Percentiles rank a stretch among this genome's conserved stretches.
phyloP scores from a whole-genome alignment of 1,284 basidiomycete genomes.

The Ceratobasidium sp. region DNA sequence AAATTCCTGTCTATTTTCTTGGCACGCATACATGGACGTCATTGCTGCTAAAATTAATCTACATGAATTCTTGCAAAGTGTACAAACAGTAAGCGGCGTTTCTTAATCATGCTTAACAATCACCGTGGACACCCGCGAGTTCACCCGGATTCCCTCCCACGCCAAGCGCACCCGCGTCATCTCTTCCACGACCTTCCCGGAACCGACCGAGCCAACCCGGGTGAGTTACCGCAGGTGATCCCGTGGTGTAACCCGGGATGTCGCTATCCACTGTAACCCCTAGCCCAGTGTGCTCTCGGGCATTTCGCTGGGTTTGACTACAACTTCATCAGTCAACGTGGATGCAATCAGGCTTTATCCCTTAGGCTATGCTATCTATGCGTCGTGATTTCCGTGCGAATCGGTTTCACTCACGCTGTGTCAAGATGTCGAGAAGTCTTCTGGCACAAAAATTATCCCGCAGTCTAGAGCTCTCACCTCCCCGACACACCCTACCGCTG shows the following conservation, averaged over 20 bases:
- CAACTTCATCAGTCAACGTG: not conserved
- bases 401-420: constrained; percentile 25
- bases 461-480: constrained; percentile 19
- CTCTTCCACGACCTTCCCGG: not conserved
- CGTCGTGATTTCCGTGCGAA: constrained; percentile 18
- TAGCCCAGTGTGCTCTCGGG: not conserved
- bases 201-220: not conserved
- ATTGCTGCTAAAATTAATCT: not conserved
- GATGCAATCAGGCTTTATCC: not conserved
- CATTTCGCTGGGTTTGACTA: not conserved
- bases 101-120: constrained; percentile 12
- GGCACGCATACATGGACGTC: constrained; percentile 17
- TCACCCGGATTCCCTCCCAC: constrained; percentile 10
- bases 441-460: not conserved
- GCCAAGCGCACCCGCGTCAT: not conserved
- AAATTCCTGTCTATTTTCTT: not conserved
- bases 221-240: not conserved
- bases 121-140: constrained; percentile 1
- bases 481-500: not conserved
- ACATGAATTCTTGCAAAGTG: not conserved
- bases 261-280: constrained; percentile 27
- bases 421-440: constrained; percentile 12
- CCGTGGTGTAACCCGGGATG: not conserved
- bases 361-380: not conserved
- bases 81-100: constrained; percentile 10